Percentiles rank a stretch among this genome's conserved stretches.
phyloP scores from a whole-genome alignment of 768 basidiomycete genomes.

The Brasilioporus rufonigricans region DNA sequence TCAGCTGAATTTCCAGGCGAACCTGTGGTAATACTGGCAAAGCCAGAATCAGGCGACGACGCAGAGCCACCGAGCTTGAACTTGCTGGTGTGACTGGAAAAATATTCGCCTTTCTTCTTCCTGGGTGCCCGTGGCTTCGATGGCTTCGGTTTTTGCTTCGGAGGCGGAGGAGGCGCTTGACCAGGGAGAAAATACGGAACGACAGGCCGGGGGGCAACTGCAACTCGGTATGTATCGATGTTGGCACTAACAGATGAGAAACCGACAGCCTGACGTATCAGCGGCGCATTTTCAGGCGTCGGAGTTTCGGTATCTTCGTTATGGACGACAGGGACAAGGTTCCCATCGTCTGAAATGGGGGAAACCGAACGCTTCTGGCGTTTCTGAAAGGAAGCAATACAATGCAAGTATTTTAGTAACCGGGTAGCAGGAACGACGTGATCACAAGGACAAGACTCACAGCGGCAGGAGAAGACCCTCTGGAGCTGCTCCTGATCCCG shows the following conservation, averaged over 20 bases:
- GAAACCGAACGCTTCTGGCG: conserved; percentile 48
- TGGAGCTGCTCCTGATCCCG: conserved; percentile 56
- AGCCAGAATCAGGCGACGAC: conserved; percentile 31
- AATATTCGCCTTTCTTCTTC: conserved; percentile 38
- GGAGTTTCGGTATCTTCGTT: conserved; percentile 47
- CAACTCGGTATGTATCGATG: conserved; percentile 31
- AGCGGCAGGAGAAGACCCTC: conserved; percentile 51
- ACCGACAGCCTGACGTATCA: conserved; percentile 59
- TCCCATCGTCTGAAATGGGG: conserved; percentile 52
- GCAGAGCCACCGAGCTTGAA: conserved; percentile 43
- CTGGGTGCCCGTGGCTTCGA: conserved; percentile 24
- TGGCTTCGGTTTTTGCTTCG: conserved; percentile 25
- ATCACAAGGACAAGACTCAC: conserved; percentile 33
- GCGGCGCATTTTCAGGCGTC: conserved; percentile 44
- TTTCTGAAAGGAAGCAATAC: conserved; percentile 28
- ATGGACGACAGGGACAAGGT: conserved; percentile 40
- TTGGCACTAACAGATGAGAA: conserved; percentile 38
- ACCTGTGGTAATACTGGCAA: conserved; percentile 34
- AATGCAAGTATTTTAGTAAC: too few species aligned
- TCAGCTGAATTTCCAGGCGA: conserved; percentile 16
- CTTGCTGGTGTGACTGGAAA: conserved; percentile 44
- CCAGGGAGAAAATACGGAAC: conserved; percentile 52
- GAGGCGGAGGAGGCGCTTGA: conserved; percentile 34
- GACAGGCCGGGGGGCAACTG: conserved; percentile 18
- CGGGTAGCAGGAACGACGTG: not conserved